Evolutionary conservation across 2,329 filamentous ascomycete genomes (phyloP).

Genomic region (Elsinoe necatrix): DNA sequence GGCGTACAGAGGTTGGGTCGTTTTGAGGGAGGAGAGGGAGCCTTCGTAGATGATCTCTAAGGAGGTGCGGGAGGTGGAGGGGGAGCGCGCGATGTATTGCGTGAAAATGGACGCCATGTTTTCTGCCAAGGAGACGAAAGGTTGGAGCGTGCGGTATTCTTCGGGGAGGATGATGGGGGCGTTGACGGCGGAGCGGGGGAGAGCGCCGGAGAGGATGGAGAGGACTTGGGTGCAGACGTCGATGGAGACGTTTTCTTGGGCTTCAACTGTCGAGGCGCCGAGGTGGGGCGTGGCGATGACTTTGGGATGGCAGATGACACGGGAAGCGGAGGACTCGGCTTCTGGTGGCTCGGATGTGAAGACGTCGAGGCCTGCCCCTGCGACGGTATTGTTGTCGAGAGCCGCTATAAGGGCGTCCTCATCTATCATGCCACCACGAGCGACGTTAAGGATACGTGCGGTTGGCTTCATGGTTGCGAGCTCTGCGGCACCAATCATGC

Average conservation of each 20-base stretch:
- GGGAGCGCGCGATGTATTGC: conserved; percentile 54
- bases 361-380: conserved; percentile 70
- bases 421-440: conserved; percentile 71
- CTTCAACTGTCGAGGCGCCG: conserved; percentile 71
- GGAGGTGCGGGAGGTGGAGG: conserved; percentile 44
- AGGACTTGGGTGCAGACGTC: conserved; percentile 76
- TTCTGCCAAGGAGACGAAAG: conserved; percentile 67
- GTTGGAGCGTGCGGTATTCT: conserved; percentile 68
- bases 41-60: conserved; percentile 75
- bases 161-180: conserved; percentile 73
- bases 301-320: conserved; percentile 58
- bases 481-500: conserved; percentile 61
- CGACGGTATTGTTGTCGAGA: conserved; percentile 61
- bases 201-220: conserved; percentile 60
- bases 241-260: conserved; percentile 74
- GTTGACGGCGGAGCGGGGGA: conserved; percentile 71
- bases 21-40: conserved; percentile 60
- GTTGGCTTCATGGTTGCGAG: conserved; percentile 63
- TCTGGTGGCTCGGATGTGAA: conserved; percentile 66
- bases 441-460: conserved; percentile 69
- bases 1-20: conserved; percentile 70
- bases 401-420: conserved; percentile 64
- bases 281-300: conserved; percentile 74
- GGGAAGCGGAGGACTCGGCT: conserved; percentile 50
- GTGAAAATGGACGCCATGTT: conserved; percentile 73